Evolutionary conservation across 2,329 filamentous ascomycete species (phyloP).

Genomic region (Ophiostoma triangulosporum): DNA sequence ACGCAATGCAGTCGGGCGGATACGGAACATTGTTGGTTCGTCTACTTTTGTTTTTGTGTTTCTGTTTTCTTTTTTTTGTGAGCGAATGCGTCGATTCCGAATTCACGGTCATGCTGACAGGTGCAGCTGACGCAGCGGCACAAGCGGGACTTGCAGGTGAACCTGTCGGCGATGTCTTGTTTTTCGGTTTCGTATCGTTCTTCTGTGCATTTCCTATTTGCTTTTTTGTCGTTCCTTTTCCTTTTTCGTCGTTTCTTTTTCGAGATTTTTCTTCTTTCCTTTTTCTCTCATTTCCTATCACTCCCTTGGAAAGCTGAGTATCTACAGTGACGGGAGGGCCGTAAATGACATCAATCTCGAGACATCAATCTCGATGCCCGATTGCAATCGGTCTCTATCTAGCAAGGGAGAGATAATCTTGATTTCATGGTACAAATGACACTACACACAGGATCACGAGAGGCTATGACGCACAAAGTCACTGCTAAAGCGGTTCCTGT

Average conservation of each 20-base stretch:
- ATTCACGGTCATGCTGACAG: neutral
- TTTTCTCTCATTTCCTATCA: neutral
- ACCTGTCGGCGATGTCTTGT: neutral
- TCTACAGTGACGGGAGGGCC: constrained; percentile 8
- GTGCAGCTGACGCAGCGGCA: neutral
- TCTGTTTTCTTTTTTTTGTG: no score
- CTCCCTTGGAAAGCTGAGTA: neutral
- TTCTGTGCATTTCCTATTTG: neutral
- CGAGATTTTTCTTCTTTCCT: neutral
- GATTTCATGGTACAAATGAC: no score
- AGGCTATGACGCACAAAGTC: no score
- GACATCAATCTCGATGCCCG: no score
- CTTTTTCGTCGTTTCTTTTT: neutral
- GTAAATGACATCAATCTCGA: neutral
- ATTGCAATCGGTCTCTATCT: no score
- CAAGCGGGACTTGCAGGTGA: neutral
- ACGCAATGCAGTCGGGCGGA: no score
- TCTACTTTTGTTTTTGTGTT: no score
- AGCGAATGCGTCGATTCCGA: no score
- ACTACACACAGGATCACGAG: no score
- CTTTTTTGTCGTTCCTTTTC: neutral
- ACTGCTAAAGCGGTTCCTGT: no score
- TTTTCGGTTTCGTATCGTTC: neutral
- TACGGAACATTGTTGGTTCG: no score
- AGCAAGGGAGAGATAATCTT: no score